A percentile compares a stretch with the other conserved stretches of the same genome.
Conservation (phyloP, 352 stramenopile species). For the Phytophthora crassamura region DNA sequence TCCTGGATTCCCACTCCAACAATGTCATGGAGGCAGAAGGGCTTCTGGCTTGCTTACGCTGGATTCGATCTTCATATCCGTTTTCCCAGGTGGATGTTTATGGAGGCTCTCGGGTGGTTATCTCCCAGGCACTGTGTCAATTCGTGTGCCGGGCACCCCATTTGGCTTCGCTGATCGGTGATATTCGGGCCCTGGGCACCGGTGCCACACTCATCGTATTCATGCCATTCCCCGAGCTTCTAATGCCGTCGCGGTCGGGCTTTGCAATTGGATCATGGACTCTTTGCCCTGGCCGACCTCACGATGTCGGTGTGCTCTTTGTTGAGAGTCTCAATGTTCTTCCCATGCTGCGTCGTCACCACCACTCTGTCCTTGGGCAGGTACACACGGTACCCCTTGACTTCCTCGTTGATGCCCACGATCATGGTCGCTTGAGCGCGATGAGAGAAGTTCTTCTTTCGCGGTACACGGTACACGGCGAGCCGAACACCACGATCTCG, state of each 20-base stretch:
- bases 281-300: background rate
- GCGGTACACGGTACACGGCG: constrained; percentile 4
- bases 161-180: too few relatives aligned
- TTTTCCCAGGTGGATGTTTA: background rate
- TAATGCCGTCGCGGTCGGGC: background rate
- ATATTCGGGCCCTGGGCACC: too few relatives aligned
- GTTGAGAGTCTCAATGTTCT: too few relatives aligned
- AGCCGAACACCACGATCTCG: constrained; percentile 14
- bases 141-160: background rate
- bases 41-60: background rate
- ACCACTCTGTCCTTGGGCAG: constrained; percentile 18
- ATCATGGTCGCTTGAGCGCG: constrained; percentile 9
- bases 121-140: background rate
- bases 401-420: constrained; percentile 12
- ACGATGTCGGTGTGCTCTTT: background rate
- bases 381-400: constrained; percentile 27
- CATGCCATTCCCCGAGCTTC: too few relatives aligned
- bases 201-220: too few relatives aligned
- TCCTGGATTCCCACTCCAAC: too few relatives aligned
- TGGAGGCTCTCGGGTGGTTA: background rate
- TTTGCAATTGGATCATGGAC: constrained; percentile 6
- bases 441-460: constrained; percentile 15
- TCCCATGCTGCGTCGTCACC: constrained; percentile 16
- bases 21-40: too few relatives aligned
- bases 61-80: background rate